phyloP scores from a whole-genome alignment of 306 rosid genomes.

The Urtica urens region DNA sequence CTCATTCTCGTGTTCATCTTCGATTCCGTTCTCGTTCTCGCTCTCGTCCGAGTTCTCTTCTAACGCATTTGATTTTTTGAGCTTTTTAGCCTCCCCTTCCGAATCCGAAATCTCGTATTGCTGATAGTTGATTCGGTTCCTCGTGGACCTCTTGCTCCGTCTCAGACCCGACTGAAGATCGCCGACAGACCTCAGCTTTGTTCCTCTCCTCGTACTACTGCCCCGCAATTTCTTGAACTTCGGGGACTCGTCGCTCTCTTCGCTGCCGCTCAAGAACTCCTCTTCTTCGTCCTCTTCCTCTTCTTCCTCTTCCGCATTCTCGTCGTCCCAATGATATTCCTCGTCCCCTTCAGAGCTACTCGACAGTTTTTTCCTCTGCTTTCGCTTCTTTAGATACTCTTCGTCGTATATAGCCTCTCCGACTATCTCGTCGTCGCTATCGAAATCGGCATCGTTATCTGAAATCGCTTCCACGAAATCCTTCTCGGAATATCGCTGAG shows the following conservation, averaged over 20 bases:
- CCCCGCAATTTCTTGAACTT: constrained; percentile 54
- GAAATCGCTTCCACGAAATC: constrained; percentile 71
- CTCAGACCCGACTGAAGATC: constrained; percentile 80
- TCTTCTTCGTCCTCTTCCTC: constrained; percentile 69
- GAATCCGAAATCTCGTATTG: constrained; percentile 84
- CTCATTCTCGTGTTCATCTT: constrained; percentile 61
- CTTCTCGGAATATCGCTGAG: constrained; percentile 75
- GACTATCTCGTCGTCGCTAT: constrained; percentile 93
- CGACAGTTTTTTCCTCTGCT: constrained; percentile 64
- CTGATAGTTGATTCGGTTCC: constrained; percentile 63
- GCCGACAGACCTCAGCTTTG: constrained; percentile 75
- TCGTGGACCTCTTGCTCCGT: constrained; percentile 92
- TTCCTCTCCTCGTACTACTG: constrained; percentile 76
- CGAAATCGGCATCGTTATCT: constrained; percentile 68
- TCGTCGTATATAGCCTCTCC: constrained; percentile 96
- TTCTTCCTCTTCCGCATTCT: constrained; percentile 87
- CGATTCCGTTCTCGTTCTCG: constrained; percentile 25
- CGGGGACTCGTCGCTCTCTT: constrained; percentile 72
- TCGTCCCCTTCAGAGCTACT: constrained; percentile 99
- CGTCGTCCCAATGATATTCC: constrained; percentile 82
- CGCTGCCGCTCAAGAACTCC: constrained; percentile 55
- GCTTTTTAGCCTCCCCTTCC: constrained; percentile 58
- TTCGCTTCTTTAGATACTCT: constrained; percentile 77
- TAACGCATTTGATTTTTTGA: constrained; percentile 47
- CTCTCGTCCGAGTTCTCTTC: constrained; percentile 44